Conservation (phyloP, 2,329 filamentous ascomycete genomes). For the Xylaria sp. region DNA sequence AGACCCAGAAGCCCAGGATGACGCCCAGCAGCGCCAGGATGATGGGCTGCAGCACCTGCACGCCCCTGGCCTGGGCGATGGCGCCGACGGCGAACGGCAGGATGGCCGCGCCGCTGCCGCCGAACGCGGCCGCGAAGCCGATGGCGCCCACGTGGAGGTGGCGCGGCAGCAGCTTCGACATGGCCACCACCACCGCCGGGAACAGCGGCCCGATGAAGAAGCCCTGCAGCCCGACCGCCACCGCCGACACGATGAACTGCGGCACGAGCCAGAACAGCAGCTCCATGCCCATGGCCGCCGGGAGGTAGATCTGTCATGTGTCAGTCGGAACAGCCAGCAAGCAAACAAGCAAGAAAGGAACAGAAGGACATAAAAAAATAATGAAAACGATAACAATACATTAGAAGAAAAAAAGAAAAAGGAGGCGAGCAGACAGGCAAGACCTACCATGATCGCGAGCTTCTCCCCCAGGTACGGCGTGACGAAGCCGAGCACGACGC, state of each 20-base stretch:
- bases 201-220: constrained; percentile 83
- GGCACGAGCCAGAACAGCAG: constrained; percentile 83
- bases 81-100: constrained; percentile 68
- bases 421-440: not conserved
- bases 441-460: constrained; percentile 52
- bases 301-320: constrained; percentile 58
- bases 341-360: not conserved
- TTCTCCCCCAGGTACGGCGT: constrained; percentile 74
- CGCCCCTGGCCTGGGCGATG: constrained; percentile 60
- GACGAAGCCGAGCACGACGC: constrained; percentile 72
- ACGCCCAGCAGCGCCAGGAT: constrained; percentile 53
- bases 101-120: constrained; percentile 71
- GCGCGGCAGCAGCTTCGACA: constrained; percentile 69
- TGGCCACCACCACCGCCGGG: constrained; percentile 70
- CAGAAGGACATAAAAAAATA: too few species aligned
- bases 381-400: too few species aligned
- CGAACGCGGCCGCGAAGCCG: constrained; percentile 77
- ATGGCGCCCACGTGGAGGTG: constrained; percentile 77
- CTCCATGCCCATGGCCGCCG: constrained; percentile 64
- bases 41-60: constrained; percentile 59
- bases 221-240: constrained; percentile 71
- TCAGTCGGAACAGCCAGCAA: not conserved
- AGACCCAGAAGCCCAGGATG: constrained; percentile 50
- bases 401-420: not conserved
- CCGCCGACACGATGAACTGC: constrained; percentile 72